A percentile compares a stretch with the other conserved stretches of the same genome.
Evolutionary conservation across 2,329 filamentous ascomycete genomes (phyloP).

Genomic region (Penicillium sp.): DNA sequence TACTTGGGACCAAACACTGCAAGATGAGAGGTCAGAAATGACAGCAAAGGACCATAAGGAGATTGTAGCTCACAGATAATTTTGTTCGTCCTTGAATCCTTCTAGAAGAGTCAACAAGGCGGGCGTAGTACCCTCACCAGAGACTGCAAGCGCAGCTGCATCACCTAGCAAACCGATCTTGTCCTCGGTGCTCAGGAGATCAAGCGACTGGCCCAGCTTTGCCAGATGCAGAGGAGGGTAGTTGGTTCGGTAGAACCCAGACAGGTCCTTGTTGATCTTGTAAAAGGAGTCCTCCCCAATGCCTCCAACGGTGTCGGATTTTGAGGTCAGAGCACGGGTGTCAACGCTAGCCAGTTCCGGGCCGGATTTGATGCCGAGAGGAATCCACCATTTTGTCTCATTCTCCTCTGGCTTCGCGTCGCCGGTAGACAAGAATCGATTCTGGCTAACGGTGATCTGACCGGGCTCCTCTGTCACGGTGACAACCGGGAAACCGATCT

Average conservation of each 20-base stretch:
- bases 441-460: slow-evolving; percentile 79
- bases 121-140: slow-evolving; percentile 78
- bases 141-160: slow-evolving; percentile 81
- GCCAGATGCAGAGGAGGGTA: slow-evolving; percentile 81
- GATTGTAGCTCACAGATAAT: slow-evolving; percentile 62
- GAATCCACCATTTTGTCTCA: slow-evolving; percentile 92
- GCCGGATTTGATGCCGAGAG: slow-evolving; percentile 79
- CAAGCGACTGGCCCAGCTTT: slow-evolving; percentile 73
- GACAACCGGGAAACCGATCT: slow-evolving; percentile 90
- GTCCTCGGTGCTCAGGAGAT: slow-evolving; percentile 76
- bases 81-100: slow-evolving; percentile 76
- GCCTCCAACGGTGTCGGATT: slow-evolving; percentile 68
- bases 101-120: slow-evolving; percentile 80
- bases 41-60: neutral
- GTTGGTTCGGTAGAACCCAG: slow-evolving; percentile 89
- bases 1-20: slow-evolving; percentile 78
- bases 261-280: slow-evolving; percentile 87
- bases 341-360: slow-evolving; percentile 61
- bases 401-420: slow-evolving; percentile 91
- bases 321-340: slow-evolving; percentile 68
- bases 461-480: slow-evolving; percentile 80
- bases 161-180: slow-evolving; percentile 92
- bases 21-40: slow-evolving; percentile 17
- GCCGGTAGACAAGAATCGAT: slow-evolving; percentile 84
- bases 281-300: slow-evolving; percentile 77